Evolutionary conservation across 2,329 filamentous ascomycete species (phyloP).

Genomic region (Arthrobotrys conoides): DNA sequence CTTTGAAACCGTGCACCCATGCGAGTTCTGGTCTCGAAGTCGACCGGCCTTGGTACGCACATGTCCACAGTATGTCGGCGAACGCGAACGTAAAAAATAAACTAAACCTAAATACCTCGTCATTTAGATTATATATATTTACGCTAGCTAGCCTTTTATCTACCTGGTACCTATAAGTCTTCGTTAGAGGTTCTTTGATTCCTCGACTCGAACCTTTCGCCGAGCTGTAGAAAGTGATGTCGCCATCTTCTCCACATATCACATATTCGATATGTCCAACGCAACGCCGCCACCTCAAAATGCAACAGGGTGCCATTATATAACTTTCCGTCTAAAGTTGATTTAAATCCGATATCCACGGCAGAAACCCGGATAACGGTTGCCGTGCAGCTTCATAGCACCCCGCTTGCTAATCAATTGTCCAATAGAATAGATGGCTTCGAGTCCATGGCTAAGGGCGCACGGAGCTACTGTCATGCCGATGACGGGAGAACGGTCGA

Average conservation of each 20-base stretch:
- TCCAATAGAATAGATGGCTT: conserved; percentile 31
- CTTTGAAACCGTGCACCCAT: too few species aligned
- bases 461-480: conserved; percentile 6
- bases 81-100: neutral
- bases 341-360: conserved; percentile 16
- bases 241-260: conserved; percentile 60
- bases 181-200: neutral
- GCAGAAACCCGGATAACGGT: conserved; percentile 46
- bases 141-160: conserved; percentile 9
- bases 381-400: conserved; percentile 30
- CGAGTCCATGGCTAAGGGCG: conserved; percentile 9
- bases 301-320: conserved; percentile 29
- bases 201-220: neutral
- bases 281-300: conserved; percentile 37
- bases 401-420: conserved; percentile 24
- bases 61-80: neutral
- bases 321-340: conserved; percentile 6
- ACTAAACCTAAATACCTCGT: neutral
- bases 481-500: conserved; percentile 17
- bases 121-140: neutral
- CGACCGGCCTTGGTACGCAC: neutral
- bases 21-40: too few species aligned
- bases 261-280: conserved; percentile 56
- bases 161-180: neutral
- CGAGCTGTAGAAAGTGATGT: conserved; percentile 30